Evolutionary conservation across 2,329 filamentous ascomycete genomes (phyloP), one percentile per base, ranked within the genome.

Genomic region (Clonostachys rhizophaga): DNA sequence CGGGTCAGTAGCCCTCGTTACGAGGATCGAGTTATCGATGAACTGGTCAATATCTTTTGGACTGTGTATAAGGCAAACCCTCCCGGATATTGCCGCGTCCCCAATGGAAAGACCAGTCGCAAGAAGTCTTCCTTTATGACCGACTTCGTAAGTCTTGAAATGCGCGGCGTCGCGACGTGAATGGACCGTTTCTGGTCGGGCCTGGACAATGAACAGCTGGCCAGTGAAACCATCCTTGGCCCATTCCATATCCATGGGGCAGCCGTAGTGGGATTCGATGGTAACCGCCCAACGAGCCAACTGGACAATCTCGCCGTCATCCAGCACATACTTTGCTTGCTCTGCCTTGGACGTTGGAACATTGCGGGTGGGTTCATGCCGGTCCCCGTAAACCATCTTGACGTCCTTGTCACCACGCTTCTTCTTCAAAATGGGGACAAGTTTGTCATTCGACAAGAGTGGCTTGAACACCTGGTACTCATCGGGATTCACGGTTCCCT

Each of bases 221-320:
- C 47, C 51, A 8, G 54, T 57, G 34, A 52, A 47, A 43, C 59
- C 58, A 39, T 65, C 64, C 44, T 63, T 66, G 20, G 64, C 66
- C 65, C 65, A 69, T 49, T 67, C 65, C 49, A 68, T 65, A 42
- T 69, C 64, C 65, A 67, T 67, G 0, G 63, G 59, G 42, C 58
- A 59, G 1, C 54, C 52, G 42, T 67, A 69, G 48, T 67, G 64
- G 40, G 57, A 44, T 43, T 69, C 65, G 35, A 68, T 61, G 1
- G 47, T 60, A 44, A 61, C 63, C 3, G 56, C 65, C 65, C 65
- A 67, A 17, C 62, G 60, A 12, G 53, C 57, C 10, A 68, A 50
- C 18, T 63, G 58, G n/a, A 68, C 54, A 18, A 67, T 67, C 42
- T 68, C 64, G 16, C 50, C 10, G 42, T 67, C 58, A 12, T 41